phyloP scores from a whole-genome alignment of 208 protist genomes.

The Crithidia expoeki region DNA sequence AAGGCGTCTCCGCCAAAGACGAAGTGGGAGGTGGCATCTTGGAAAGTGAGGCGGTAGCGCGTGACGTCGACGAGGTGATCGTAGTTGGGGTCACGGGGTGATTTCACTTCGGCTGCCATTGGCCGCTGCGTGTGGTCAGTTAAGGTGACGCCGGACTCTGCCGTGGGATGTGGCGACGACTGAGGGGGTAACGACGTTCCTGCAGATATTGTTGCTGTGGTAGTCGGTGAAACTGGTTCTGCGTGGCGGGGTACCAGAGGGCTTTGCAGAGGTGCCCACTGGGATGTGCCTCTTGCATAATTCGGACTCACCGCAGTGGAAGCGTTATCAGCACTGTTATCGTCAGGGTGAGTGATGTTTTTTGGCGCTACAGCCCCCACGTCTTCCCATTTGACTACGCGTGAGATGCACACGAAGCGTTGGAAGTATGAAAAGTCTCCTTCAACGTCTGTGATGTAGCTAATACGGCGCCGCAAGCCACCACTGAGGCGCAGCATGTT shows the following conservation, averaged over 20 bases:
- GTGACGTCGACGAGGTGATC: constrained; percentile 25
- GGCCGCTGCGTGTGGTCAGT: neutral
- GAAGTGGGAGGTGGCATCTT: constrained; percentile 63
- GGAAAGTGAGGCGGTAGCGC: constrained; percentile 44
- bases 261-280: constrained; percentile 15
- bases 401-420: constrained; percentile 54
- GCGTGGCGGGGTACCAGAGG: neutral
- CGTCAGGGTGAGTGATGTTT: no score
- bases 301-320: neutral
- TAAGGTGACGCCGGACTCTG: neutral
- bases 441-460: constrained; percentile 91
- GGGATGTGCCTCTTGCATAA: no score
- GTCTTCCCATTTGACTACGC: constrained; percentile 28
- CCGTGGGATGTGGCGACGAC: neutral
- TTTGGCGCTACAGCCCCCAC: no score
- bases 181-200: neutral
- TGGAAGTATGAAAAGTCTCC: constrained; percentile 85
- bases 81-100: constrained; percentile 5
- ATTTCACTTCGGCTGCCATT: neutral
- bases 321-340: no score
- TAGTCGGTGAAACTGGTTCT: neutral
- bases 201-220: neutral
- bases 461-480: constrained; percentile 34
- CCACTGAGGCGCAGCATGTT: constrained; percentile 37
- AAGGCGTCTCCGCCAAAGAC: constrained; percentile 92